Evolutionary conservation across 768 basidiomycete genomes (phyloP).

Genomic region (Agrocybe praecox): DNA sequence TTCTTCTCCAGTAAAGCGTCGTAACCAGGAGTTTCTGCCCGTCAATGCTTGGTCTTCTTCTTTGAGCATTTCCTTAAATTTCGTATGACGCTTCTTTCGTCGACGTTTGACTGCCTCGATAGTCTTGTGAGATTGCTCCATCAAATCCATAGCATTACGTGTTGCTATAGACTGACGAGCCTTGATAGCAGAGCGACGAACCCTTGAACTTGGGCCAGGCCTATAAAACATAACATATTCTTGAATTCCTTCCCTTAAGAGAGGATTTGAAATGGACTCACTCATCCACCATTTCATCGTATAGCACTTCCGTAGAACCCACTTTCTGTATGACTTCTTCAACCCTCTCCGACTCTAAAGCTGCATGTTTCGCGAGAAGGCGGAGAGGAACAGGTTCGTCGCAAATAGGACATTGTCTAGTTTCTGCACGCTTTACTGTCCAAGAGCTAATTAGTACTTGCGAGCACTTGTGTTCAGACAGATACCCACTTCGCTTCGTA

Average conservation of each 20-base stretch:
- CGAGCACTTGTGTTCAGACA: background rate
- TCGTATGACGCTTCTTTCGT: conserved; percentile 68
- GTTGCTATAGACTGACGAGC: conserved; percentile 40
- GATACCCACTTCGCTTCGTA: conserved; percentile 51
- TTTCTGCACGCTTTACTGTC: conserved; percentile 74
- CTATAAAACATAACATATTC: conserved; percentile 15
- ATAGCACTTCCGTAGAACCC: conserved; percentile 59
- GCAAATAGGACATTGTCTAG: conserved; percentile 75
- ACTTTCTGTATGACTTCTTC: conserved; percentile 66
- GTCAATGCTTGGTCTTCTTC: conserved; percentile 55
- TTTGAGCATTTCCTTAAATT: conserved; percentile 65
- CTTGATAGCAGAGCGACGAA: conserved; percentile 38
- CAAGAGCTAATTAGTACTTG: conserved; percentile 5
- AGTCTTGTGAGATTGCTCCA: conserved; percentile 51
- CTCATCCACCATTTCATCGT: conserved; percentile 59
- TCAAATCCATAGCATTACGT: conserved; percentile 22
- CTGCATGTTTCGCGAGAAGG: conserved; percentile 64
- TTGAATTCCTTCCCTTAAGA: background rate
- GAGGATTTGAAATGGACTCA: conserved; percentile 29
- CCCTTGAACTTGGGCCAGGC: conserved; percentile 36
- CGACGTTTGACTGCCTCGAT: conserved; percentile 67
- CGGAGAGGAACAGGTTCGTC: conserved; percentile 72
- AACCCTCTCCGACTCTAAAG: conserved; percentile 69
- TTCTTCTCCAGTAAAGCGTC: conserved; percentile 36
- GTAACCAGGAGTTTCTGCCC: conserved; percentile 28